These are phyloP conservation scores for Fraxinus ornus DNA, from an alignment of 305 asterid species.

Conservation along the genomic window DNA sequence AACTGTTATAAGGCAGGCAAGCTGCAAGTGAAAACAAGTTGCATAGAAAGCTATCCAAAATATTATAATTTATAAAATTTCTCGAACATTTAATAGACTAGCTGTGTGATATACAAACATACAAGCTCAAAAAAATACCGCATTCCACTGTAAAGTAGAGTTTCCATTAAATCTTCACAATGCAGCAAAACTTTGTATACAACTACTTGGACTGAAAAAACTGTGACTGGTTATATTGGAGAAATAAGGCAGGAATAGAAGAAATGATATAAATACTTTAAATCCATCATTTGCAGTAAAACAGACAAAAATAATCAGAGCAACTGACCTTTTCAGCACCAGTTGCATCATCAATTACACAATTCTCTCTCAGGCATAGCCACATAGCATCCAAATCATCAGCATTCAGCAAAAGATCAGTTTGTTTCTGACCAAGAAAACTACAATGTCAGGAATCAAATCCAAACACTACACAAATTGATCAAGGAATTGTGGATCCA, in stretches of 20 bases:
- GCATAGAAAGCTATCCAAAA: background rate
- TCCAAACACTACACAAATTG: background rate
- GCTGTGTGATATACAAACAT: background rate
- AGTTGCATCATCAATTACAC: conserved; percentile 98
- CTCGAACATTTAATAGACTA: background rate
- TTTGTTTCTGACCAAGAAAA: conserved; percentile 77
- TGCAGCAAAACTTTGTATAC: background rate
- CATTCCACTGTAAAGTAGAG: background rate
- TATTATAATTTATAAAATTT: background rate
- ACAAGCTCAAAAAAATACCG: background rate
- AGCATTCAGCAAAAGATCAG: conserved; percentile 95
- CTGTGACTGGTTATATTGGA: background rate
- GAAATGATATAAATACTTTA: background rate
- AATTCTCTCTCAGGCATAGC: conserved; percentile 97
- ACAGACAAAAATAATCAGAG: conserved; percentile 1
- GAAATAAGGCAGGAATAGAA: background rate
- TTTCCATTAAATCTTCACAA: background rate
- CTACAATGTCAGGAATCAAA: background rate
- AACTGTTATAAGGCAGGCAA: background rate
- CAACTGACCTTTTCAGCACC: conserved; percentile 92
- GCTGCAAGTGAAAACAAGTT: background rate
- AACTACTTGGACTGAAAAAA: background rate
- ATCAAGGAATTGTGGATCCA: background rate
- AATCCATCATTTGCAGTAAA: background rate
- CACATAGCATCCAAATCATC: conserved; percentile 99